Conservation (phyloP, 225 moss, liverwort and hornwort species). For the Lunularia cruciata region DNA sequence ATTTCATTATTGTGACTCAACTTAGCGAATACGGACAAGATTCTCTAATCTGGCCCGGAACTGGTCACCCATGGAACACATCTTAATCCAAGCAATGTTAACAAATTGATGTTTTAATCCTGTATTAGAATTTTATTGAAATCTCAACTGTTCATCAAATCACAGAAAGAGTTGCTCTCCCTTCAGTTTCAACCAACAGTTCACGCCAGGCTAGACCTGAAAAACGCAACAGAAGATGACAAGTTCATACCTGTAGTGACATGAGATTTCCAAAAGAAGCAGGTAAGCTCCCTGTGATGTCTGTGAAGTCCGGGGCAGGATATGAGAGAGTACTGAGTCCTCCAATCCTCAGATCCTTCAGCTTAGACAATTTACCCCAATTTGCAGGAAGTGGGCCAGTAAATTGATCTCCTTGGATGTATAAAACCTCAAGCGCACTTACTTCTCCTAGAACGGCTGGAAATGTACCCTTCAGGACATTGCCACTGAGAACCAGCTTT, state of each 20-base stretch:
- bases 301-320: not conserved
- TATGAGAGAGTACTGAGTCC: not conserved
- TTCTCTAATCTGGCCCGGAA: too few species aligned
- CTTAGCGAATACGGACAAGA: too few species aligned
- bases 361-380: constrained; percentile 10
- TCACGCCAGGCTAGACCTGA: too few species aligned
- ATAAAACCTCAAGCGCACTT: constrained; percentile 6
- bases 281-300: constrained; percentile 24
- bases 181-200: too few species aligned
- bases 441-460: constrained; percentile 37
- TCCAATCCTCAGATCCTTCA: constrained; percentile 21
- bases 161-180: too few species aligned
- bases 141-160: too few species aligned
- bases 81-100: too few species aligned
- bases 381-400: constrained; percentile 30
- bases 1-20: too few species aligned
- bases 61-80: too few species aligned
- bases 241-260: constrained; percentile 6
- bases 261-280: constrained; percentile 19
- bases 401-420: constrained; percentile 8
- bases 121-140: too few species aligned
- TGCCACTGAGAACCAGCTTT: constrained; percentile 29
- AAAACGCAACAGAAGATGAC: too few species aligned
- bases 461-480: constrained; percentile 20
- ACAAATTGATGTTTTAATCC: too few species aligned